Percentiles rank a stretch among this genome's conserved stretches.
Conservation (phyloP, 257 asterid species). For the Jacaranda copaia region DNA sequence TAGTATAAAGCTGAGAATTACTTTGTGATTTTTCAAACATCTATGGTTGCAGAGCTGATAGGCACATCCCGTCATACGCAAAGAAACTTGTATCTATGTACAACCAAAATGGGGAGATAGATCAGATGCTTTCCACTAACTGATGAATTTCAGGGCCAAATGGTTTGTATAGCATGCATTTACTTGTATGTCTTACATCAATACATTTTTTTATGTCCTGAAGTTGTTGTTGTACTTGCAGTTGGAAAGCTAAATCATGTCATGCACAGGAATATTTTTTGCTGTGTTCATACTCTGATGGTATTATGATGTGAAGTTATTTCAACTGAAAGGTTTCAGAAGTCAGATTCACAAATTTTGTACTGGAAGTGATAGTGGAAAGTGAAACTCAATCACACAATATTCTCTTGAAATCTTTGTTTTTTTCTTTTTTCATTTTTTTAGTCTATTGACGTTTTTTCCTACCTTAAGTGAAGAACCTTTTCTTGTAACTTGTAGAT, state of each 20-base stretch:
- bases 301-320: constrained; percentile 19
- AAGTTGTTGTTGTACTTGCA: constrained; percentile 15
- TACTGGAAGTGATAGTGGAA: constrained; percentile 6
- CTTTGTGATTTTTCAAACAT: constrained; percentile 23
- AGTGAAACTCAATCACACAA: constrained; percentile 12
- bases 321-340: constrained; percentile 15
- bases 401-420: neutral
- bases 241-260: neutral
- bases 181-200: constrained; percentile 34
- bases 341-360: constrained; percentile 19
- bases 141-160: constrained; percentile 41
- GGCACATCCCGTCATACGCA: constrained; percentile 87
- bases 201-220: neutral
- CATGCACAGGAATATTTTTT: neutral
- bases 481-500: constrained; percentile 15
- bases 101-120: constrained; percentile 92
- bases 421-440: neutral
- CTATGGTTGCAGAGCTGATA: constrained; percentile 77
- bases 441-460: neutral
- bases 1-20: constrained; percentile 4
- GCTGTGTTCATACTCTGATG: neutral
- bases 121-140: constrained; percentile 70
- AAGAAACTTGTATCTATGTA: constrained; percentile 84
- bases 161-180: constrained; percentile 24
- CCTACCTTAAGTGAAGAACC: neutral